Evolutionary conservation across 2,329 filamentous ascomycete genomes (phyloP), one percentile per base, ranked within the genome.

Genomic region (Colletotrichum acutatum): DNA sequence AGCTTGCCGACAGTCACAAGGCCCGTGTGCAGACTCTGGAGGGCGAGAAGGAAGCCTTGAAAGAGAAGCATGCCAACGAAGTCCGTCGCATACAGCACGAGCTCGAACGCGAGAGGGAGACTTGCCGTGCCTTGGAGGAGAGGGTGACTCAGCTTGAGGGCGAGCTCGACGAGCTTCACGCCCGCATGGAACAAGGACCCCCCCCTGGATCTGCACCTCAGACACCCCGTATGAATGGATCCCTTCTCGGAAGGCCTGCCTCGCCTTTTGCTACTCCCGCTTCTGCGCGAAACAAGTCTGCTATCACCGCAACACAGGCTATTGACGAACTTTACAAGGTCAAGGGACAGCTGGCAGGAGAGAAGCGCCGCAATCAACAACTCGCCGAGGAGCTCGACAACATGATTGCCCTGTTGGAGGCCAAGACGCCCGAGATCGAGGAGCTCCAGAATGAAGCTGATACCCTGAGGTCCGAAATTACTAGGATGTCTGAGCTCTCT

Each of bases 391-490:
- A 96, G 57, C 86, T 98, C 57, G 94, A 98, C 75, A 94, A 97
- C 72, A 94, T 98, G 85, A 90, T 98, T 71, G 89, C 91, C 49
- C 93, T 95, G 71, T 84, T 98, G 49, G 95, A 99, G 81, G 92
- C 92, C 28, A 95, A 94, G 80, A 92, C 93, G 30, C 97, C 97
- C 0, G 95, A 98, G 78, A 90, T 98, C 34, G 92, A 97, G 74
- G 95, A 98, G 76, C 86, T 97, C 22, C 92, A 94, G 60, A 89
- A 90, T 16, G 95, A 98, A 77, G 92, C 95, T 75, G 92, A 94
- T 66, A 91, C 93, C 37, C 88, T 98, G 2, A 91, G 95, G 71
- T 89, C 89, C 71, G 95, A 98, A 76, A 92, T 97, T 49, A 88
- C 94, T 42, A 93, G 97, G 75, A 95, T 96, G 87, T 97, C 95